phyloP scores from a whole-genome alignment of 2,329 filamentous ascomycete species.

The Pseudocercospora vitis region DNA sequence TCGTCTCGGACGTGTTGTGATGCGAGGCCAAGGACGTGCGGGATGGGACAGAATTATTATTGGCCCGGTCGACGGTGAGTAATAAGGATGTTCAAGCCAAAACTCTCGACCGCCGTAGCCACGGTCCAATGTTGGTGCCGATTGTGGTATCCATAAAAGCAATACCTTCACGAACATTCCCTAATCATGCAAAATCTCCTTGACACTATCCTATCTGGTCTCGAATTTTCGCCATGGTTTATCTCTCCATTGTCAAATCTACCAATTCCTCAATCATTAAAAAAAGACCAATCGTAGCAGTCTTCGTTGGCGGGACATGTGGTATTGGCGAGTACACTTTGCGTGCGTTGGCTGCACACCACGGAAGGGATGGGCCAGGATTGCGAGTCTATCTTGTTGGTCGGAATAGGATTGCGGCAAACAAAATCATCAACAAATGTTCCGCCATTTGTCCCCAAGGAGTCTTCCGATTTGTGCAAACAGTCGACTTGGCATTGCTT shows the following conservation, averaged over 20 bases:
- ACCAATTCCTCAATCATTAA: conserved; percentile 11
- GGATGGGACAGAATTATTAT: no score
- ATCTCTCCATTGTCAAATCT: background rate
- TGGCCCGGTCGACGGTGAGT: no score
- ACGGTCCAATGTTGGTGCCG: no score
- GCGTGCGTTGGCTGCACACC: conserved; percentile 15
- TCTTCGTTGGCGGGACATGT: conserved; percentile 26
- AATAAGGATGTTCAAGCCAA: no score
- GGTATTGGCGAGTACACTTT: conserved; percentile 29
- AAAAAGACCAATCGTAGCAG: conserved; percentile 18
- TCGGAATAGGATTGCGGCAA: conserved; percentile 19
- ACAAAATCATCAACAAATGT: conserved; percentile 19
- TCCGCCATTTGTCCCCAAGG: conserved; percentile 28
- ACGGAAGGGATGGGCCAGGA: conserved; percentile 15
- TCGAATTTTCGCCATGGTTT: background rate
- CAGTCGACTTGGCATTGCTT: conserved; percentile 40
- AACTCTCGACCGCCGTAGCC: no score
- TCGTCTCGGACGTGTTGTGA: no score
- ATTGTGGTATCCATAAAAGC: no score
- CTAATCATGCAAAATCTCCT: no score
- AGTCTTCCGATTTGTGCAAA: conserved; percentile 34
- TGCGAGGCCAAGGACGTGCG: no score
- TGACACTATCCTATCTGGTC: no score
- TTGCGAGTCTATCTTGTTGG: conserved; percentile 28
- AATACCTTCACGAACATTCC: no score